Base-by-base conservation (phyloP, 352 stramenopile species). In the Discostella stelligera region DNA sequence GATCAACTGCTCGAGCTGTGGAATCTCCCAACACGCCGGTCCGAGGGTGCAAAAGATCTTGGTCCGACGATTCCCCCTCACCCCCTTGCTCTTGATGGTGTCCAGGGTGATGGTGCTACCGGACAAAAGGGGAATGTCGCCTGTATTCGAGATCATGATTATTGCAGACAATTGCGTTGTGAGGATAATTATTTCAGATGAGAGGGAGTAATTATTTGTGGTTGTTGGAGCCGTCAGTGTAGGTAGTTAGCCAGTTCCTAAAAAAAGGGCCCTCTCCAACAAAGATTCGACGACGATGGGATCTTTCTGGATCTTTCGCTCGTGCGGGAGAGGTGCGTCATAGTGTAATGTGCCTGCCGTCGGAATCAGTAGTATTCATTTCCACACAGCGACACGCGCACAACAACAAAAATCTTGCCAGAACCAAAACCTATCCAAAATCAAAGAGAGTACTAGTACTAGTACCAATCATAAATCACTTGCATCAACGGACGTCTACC, bases 21-120 rank as follows among this genome's bases (percentile, higher is more conserved):
- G 91, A 56, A 98, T 95, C 13, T 93, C 94, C 96, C 96, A 98
- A 67, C 93, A 99, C 18, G 96, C 93, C n/a, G 98, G 98, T 6
- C 98, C 98, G 69, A 99, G 92, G 4, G 97, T 98, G 74, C 97
- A 99, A 13, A 99, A 95, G 84, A 99, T 99, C 91, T 99, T 99
- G 58, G 96, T 99, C 73, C 96, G 96, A 27, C 96, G 94, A 27
- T 66, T 83, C n/a, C 39, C 58, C 0, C 70, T 62, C 53, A 83
- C 71, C 10, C 74, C 85, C n/a, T 71, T 59, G 0, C 44, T 64
- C 41, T 85, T 81, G 65, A 92, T 74, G 23, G 72, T 83, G 18
- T 84, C 79, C 11, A 91, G 67, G 58, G 80, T 89, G 65, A 92
- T 90, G 74, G 86, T 71, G 56, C 59, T 41, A 27, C 72, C 72